phyloP scores from a whole-genome alignment of 306 rosid species.

The Citrullus mucosospermus region DNA sequence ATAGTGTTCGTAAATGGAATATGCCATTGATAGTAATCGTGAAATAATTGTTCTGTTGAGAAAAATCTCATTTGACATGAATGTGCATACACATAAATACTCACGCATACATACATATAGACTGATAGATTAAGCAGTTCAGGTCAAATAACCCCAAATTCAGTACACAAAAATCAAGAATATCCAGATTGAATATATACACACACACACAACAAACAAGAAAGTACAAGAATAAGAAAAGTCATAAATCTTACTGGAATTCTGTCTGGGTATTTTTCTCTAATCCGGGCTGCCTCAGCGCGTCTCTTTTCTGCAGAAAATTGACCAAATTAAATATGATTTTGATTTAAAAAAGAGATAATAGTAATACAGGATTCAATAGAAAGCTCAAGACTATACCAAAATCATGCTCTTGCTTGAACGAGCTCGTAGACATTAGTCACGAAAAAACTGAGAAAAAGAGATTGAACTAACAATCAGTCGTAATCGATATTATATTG shows the following conservation, averaged over 20 bases:
- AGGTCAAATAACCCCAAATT: not conserved
- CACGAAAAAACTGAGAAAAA: not conserved
- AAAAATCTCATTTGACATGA: not conserved
- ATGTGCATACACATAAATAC: not conserved
- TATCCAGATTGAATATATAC: not conserved
- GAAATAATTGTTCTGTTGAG: not conserved
- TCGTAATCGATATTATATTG: not conserved
- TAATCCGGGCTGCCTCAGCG: constrained; percentile 27
- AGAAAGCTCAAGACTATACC: constrained; percentile 1
- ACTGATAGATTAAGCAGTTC: not conserved
- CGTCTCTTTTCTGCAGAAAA: constrained; percentile 31
- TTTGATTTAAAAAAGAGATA: not conserved
- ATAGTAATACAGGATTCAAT: not conserved
- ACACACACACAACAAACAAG: not conserved
- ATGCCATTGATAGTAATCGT: not conserved
- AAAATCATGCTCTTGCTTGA: constrained; percentile 30
- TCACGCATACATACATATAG: not conserved
- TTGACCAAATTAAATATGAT: too few relatives aligned
- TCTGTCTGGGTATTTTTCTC: constrained; percentile 30
- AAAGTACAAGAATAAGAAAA: not conserved
- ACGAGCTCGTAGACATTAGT: constrained; percentile 27
- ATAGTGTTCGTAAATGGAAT: not conserved
- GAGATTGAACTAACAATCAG: not conserved
- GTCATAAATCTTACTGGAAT: constrained; percentile 35
- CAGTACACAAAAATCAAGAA: not conserved